Evolutionary conservation across 192 early-diverging fungal genomes (phyloP).

Genomic region (Linnemannia schmuckeri): DNA sequence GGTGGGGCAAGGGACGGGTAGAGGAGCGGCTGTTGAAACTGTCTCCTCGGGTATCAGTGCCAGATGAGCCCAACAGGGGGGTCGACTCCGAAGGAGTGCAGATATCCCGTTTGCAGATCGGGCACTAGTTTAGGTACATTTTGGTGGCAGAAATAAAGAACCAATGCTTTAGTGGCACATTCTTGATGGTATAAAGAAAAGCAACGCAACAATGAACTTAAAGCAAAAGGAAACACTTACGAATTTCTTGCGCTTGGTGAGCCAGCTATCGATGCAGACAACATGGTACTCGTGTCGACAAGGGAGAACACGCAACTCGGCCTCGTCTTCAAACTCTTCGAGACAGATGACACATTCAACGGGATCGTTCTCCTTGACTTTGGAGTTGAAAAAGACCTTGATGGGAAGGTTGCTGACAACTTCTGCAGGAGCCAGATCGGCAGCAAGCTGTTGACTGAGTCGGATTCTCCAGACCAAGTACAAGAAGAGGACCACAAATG

Average conservation of each 20-base stretch:
- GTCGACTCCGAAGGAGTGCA: conserved; percentile 55
- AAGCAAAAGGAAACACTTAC: conserved; percentile 69
- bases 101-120: conserved; percentile 62
- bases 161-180: too few species aligned
- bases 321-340: conserved; percentile 88
- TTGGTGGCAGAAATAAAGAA: background rate
- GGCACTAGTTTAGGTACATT: conserved; percentile 33
- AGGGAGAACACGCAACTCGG: conserved; percentile 82
- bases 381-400: conserved; percentile 74
- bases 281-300: conserved; percentile 94
- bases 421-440: conserved; percentile 82
- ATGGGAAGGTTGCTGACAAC: conserved; percentile 81
- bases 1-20: background rate
- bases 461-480: conserved; percentile 81
- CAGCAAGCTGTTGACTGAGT: conserved; percentile 75
- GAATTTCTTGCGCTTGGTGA: conserved; percentile 88
- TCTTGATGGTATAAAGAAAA: background rate
- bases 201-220: background rate
- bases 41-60: background rate
- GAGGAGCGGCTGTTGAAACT: background rate
- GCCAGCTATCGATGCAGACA: conserved; percentile 92
- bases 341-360: conserved; percentile 93
- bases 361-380: conserved; percentile 80
- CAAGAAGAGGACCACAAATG: conserved; percentile 82
- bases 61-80: conserved; percentile 40